Conservation (phyloP, 306 rosid species). For the Vigna nakashimae region DNA sequence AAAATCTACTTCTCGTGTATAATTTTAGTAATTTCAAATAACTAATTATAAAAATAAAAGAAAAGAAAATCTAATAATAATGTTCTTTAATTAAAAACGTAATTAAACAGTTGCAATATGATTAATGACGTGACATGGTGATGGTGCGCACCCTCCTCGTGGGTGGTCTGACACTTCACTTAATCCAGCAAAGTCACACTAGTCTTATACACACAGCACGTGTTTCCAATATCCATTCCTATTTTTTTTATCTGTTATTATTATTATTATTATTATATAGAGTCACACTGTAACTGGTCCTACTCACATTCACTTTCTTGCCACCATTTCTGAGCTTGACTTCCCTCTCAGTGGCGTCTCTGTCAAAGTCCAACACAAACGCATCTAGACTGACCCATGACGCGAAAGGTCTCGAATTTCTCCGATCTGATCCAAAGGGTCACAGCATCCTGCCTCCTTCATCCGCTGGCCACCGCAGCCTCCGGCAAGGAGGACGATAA, state of each 20-base stretch:
- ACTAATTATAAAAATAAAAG: too few species aligned
- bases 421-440: constrained; percentile 96
- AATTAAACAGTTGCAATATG: background rate
- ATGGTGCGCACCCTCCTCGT: constrained; percentile 42
- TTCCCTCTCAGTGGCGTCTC: constrained; percentile 11
- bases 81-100: too few species aligned
- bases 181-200: constrained; percentile 29
- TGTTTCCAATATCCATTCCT: constrained; percentile 23
- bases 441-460: constrained; percentile 86
- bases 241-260: background rate
- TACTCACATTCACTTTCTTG: background rate
- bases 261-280: background rate
- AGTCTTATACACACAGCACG: constrained; percentile 15
- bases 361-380: background rate
- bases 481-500: constrained; percentile 42
- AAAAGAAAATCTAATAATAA: too few species aligned
- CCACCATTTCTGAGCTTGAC: constrained; percentile 41
- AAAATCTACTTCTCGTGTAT: too few species aligned
- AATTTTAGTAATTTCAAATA: background rate
- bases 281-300: constrained; percentile 31
- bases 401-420: constrained; percentile 81
- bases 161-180: constrained; percentile 37
- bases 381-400: constrained; percentile 54
- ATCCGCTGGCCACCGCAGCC: constrained; percentile 73
- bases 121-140: constrained; percentile 18